A percentile compares a stretch with the other conserved stretches of the same genome.
Conservation (phyloP, 139 green algal genomes). For the Diplosphaera chodatii region DNA sequence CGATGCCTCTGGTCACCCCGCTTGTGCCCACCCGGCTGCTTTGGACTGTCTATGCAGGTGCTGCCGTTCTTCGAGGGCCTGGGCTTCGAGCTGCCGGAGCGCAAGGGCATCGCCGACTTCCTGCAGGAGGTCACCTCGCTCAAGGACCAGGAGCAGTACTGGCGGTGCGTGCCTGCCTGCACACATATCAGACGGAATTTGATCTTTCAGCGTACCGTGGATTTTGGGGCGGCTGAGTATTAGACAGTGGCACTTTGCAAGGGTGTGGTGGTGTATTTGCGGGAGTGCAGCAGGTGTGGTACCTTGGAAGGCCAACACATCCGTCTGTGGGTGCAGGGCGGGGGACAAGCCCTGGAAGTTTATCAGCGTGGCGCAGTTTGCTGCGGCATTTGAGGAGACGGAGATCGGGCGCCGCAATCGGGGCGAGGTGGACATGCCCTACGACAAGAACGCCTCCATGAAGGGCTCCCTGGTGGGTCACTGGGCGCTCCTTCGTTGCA, state of each 20-base stretch:
- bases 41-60: no score
- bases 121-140: slow-evolving; percentile 35
- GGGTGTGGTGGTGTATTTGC: no score
- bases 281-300: no score
- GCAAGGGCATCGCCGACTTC: slow-evolving; percentile 68
- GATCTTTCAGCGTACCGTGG: no score
- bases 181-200: no score
- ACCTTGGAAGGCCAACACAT: no score
- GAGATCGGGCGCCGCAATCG: not conserved
- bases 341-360: slow-evolving; percentile 1
- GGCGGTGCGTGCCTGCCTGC: no score
- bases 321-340: no score
- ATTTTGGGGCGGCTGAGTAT: no score
- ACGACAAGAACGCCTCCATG: not conserved
- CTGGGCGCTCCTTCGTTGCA: no score
- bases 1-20: no score
- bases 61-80: slow-evolving; percentile 53
- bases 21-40: no score
- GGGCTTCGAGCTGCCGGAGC: slow-evolving; percentile 46
- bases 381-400: slow-evolving; percentile 5
- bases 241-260: not conserved
- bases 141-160: slow-evolving; percentile 25
- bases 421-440: not conserved
- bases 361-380: not conserved
- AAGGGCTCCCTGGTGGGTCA: not conserved